Evolutionary conservation across 1,284 basidiomycete species (phyloP), one percentile per base, ranked within the genome.

Genomic region (Mycena citricolor): DNA sequence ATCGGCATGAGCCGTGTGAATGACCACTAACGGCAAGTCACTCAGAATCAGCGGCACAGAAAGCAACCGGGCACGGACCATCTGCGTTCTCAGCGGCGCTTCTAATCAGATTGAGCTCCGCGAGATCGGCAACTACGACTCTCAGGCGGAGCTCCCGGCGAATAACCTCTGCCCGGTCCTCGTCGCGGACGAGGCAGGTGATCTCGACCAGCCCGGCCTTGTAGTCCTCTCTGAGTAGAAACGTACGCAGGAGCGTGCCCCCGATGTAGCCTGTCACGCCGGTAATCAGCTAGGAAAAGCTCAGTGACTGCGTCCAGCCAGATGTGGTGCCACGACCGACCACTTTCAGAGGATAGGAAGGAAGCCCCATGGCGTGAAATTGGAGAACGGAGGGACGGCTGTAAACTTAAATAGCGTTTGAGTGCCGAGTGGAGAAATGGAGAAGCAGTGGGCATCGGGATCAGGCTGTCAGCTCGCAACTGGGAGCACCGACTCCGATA

Each of bases 1-100:
- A 30, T 55, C 54, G 1, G 54, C 51, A 19, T 55, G 47, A 4
- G 54, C 54, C n/a, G 54, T 49, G 19, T 55, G 29, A 8, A 55
- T 19, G 13, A 55, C 39, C 5, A 55, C 54, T 55, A 10, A 0
- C 6, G 19, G 2, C 3, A 35, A 32, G 19, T 34, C 21, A 35
- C 39, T 24, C 3, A 8, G 21, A 21, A 12, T n/a, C 2, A 8
- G 16, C 12, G 19, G 4, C 8, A 19, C 20, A 8, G 8, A 5
- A 30, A 22, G 16, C 10, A 44, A 13, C 4, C 4, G 8, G 4
- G 14, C 12, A 41, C 50, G 13, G 28, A 55, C 53, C 31, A 19
- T 55, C 53, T 4, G 47, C 44, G 8, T 39, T 22, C 7, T 14
- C 39, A 5, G 53, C 53, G 5, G 53, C 47, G 13, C 19, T 26